phyloP scores from a whole-genome alignment of 179 eudicot species.

The Beta corolliflora region DNA sequence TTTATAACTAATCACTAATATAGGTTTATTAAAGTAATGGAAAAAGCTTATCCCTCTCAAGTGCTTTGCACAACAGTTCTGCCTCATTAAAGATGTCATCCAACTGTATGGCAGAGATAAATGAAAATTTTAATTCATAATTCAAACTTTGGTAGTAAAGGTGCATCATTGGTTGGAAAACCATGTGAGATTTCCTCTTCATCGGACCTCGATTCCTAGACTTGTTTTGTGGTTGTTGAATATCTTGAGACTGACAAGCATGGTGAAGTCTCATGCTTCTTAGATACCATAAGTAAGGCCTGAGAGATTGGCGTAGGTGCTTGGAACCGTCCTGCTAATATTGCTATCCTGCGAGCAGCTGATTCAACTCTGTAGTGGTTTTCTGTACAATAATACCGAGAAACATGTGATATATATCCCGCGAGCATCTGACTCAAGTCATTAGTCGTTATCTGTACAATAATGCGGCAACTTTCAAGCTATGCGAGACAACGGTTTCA shows the following conservation, averaged over 20 bases:
- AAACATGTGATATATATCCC: no score
- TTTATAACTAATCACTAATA: no score
- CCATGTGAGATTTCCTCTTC: background rate
- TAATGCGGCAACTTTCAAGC: no score
- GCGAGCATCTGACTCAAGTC: no score
- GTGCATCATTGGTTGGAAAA: background rate
- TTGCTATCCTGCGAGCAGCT: background rate
- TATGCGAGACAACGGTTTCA: no score
- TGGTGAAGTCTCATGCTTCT: background rate
- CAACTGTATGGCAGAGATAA: no score
- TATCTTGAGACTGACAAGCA: background rate
- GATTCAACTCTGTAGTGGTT: background rate
- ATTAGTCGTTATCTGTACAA: no score
- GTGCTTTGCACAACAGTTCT: background rate
- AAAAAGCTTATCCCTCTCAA: background rate
- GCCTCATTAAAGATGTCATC: background rate
- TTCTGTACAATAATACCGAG: background rate
- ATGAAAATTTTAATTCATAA: background rate
- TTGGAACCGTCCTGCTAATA: background rate
- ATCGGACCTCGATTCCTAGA: background rate
- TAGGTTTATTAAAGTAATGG: no score
- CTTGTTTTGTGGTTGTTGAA: background rate
- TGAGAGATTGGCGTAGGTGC: background rate
- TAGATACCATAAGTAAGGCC: background rate
- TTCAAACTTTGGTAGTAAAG: background rate